Percentiles rank a stretch among this genome's conserved stretches.
Conservation (phyloP, 2,329 filamentous ascomycete genomes). For the Hymenoscyphus linearis region DNA sequence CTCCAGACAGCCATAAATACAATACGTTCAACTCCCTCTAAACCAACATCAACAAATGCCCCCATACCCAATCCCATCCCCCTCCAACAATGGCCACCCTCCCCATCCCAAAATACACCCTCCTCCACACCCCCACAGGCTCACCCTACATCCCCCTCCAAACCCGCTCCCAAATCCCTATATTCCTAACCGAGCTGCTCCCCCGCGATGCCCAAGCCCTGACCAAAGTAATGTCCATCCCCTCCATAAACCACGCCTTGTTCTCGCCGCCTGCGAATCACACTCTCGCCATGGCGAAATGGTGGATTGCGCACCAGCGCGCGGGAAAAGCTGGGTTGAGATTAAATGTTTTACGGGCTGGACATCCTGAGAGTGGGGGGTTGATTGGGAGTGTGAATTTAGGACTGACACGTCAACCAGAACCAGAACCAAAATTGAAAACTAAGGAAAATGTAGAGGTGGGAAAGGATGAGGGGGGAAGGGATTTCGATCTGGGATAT, state of each 20-base stretch:
- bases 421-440: neutral
- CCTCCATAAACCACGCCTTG: constrained; percentile 6
- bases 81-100: no score
- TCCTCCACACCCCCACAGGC: no score
- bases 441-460: neutral
- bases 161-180: constrained; percentile 8
- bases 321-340: neutral
- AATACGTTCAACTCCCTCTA: no score
- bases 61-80: no score
- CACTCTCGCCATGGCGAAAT: constrained; percentile 12
- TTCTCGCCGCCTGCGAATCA: constrained; percentile 10
- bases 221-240: neutral
- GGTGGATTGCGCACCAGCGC: constrained; percentile 7
- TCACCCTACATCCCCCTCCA: constrained; percentile 10
- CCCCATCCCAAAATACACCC: no score
- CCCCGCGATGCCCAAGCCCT: constrained; percentile 6
- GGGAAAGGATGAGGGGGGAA: neutral
- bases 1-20: no score
- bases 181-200: constrained; percentile 14
- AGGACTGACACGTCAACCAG: no score
- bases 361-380: neutral
- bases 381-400: neutral
- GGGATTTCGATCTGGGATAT: constrained; percentile 14
- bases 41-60: no score
- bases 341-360: neutral